These are phyloP conservation scores for Colletotrichum ledebouriae DNA, from an alignment of 2,329 filamentous ascomycete genomes.

Conservation along the genomic window DNA sequence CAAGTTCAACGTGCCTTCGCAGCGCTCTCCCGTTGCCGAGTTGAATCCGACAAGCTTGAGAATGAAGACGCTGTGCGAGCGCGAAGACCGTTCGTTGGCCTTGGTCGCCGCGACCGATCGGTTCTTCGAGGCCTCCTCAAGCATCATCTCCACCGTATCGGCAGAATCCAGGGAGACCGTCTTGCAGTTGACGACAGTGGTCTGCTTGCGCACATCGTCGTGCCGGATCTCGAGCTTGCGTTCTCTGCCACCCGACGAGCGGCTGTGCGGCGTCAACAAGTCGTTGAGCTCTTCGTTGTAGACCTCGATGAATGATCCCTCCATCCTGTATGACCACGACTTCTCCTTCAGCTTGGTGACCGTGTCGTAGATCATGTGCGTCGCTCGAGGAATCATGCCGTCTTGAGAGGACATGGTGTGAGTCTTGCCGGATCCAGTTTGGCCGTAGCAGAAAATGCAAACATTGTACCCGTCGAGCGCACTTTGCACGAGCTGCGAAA, in stretches of 20 bases:
- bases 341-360: conserved; percentile 87
- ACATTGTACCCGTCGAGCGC: conserved; percentile 98
- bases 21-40: conserved; percentile 80
- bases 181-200: conserved; percentile 83
- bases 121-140: conserved; percentile 85
- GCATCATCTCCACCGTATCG: conserved; percentile 82
- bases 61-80: conserved; percentile 97
- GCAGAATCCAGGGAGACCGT: conserved; percentile 83
- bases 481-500: conserved; percentile 95
- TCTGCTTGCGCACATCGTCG: conserved; percentile 85
- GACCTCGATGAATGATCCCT: conserved; percentile 95
- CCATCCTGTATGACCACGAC: conserved; percentile 94
- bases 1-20: conserved; percentile 93
- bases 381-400: conserved; percentile 95
- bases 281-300: conserved; percentile 99
- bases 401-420: conserved; percentile 93
- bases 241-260: conserved; percentile 60
- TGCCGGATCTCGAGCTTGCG: conserved; percentile 93
- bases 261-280: conserved; percentile 71
- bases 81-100: conserved; percentile 93
- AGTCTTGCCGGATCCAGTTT: conserved; percentile 97
- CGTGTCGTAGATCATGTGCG: conserved; percentile 92
- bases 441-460: conserved; percentile 98
- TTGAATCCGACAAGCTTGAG: conserved; percentile 83
- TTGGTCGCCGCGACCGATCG: conserved; percentile 96